Percentiles rank a stretch among this genome's conserved stretches.
phyloP scores from a whole-genome alignment of 345 rosid genomes.

The Brassica cretica region DNA sequence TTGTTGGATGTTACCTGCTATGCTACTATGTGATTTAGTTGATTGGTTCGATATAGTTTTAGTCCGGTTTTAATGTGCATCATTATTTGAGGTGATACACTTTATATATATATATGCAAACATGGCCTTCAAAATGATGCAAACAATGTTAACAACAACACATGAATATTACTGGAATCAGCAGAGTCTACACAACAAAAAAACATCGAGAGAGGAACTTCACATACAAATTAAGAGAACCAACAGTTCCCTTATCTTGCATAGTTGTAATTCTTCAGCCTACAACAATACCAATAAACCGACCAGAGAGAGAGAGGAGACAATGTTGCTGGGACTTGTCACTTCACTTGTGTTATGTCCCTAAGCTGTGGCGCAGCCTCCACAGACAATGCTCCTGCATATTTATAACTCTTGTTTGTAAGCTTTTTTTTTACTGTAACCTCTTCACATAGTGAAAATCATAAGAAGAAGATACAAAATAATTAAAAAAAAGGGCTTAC shows the following conservation, averaged over 20 bases:
- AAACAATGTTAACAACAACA: slow-evolving; percentile 11
- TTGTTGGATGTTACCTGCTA: no score
- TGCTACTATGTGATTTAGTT: no score
- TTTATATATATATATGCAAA: neutral
- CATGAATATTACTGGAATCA: neutral
- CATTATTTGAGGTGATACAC: no score
- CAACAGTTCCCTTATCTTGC: slow-evolving; percentile 29
- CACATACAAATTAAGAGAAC: slow-evolving; percentile 37
- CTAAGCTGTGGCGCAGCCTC: slow-evolving; percentile 64
- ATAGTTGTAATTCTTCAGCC: slow-evolving; percentile 10
- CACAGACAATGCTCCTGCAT: slow-evolving; percentile 73
- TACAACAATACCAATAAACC: slow-evolving; percentile 12
- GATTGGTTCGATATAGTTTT: no score
- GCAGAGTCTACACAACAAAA: slow-evolving; percentile 18
- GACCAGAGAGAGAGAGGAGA: slow-evolving; percentile 6
- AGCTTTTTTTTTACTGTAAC: neutral
- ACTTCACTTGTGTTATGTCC: slow-evolving; percentile 8
- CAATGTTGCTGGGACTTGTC: slow-evolving; percentile 1
- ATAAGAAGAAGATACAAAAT: neutral
- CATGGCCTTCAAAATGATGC: neutral
- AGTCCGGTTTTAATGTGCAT: neutral
- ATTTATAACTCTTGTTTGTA: neutral
- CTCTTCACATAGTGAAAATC: neutral
- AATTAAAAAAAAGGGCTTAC: slow-evolving; percentile 49
- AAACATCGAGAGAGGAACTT: neutral